Base-by-base conservation (phyloP, 2,329 filamentous ascomycete genomes). In the Xylariaceae sp. region DNA sequence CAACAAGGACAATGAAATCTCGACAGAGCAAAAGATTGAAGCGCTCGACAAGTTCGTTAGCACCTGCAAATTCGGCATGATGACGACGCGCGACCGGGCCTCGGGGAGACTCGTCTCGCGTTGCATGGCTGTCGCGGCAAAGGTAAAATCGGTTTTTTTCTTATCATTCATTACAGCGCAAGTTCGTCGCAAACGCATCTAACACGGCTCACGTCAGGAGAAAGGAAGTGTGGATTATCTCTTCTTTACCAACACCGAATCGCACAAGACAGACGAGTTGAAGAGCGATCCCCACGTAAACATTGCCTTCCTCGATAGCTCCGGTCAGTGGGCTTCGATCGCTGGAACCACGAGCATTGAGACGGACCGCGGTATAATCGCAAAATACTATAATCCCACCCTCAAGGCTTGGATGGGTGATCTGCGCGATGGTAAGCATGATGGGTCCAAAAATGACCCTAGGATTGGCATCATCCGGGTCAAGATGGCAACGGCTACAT, bases 191-290 rank as follows among this genome's bases (percentile, higher is more conserved):
- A 3, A n/a, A 13, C 18, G 2, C 13, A 9, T 11, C 7, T 49
- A 30, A 34, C 18, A 34, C 13, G 23, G 11, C 35, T 8, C 45
- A 2, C 63, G 45, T 5, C n/a, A 93, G 89, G 90, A 95, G 75
- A 80, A 81, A 62, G 87, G 87, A 64, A 88, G 89, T 69, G 81
- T 92, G 59, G 91, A 95, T 72, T 83, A 94, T 58, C 82, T 96
- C 73, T 96, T 96, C 82, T 88, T 94, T 79, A 92, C 91, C 71
- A 96, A 96, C 79, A 92, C 90, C 63, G 89, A 93, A 73, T 92
- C 89, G 8, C 86, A 90, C 76, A 96, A 96, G 81, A 92, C 90
- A 4, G 83, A 90, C 73, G 91, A 96, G 70, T 81, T 96, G 48
- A 79, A 83, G 58, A 78, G 79, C 58, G 87, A 95, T 73, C 78